Conservation (phyloP, 1,284 basidiomycete species). For the Leccinum discolor region DNA sequence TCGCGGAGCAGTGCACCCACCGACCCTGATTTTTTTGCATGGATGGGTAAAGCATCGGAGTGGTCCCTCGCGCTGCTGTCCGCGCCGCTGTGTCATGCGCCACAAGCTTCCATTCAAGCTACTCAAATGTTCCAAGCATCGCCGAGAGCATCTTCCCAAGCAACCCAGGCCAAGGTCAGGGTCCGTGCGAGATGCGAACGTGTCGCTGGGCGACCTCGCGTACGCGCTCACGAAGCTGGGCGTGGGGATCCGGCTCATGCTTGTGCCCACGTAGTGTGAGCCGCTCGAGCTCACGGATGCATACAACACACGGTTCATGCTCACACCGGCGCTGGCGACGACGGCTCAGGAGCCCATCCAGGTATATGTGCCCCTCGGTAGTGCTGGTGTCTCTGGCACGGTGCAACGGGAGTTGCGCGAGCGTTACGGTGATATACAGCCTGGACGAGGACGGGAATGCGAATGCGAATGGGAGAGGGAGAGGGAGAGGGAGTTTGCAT, state of each 20-base stretch:
- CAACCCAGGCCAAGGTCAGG: too few species aligned
- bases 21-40: slow-evolving; percentile 28
- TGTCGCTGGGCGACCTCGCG: too few species aligned
- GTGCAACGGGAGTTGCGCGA: slow-evolving; percentile 7
- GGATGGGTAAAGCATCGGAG: slow-evolving; percentile 22
- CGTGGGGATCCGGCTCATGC: too few species aligned
- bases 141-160: too few species aligned
- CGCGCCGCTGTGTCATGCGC: slow-evolving; percentile 18
- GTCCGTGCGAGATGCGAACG: too few species aligned
- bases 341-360: slow-evolving; percentile 24
- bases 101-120: slow-evolving; percentile 5
- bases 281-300: slow-evolving; percentile 15
- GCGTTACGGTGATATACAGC: slow-evolving; percentile 14
- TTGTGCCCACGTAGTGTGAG: slow-evolving; percentile 25
- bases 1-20: slow-evolving; percentile 17
- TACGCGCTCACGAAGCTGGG: too few species aligned
- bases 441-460: slow-evolving; percentile 1
- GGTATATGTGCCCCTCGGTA: slow-evolving; percentile 12
- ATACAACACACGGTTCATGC: slow-evolving; percentile 12
- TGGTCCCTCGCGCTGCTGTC: slow-evolving; percentile 27
- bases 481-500: neutral
- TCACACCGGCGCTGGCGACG: slow-evolving; percentile 18
- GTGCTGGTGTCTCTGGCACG: neutral
- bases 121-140: neutral
- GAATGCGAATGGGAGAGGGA: neutral